Evolutionary conservation across 192 early-diverging fungal genomes (phyloP), one percentile per base, ranked within the genome.

Genomic region (Obelidium mucronatum): DNA sequence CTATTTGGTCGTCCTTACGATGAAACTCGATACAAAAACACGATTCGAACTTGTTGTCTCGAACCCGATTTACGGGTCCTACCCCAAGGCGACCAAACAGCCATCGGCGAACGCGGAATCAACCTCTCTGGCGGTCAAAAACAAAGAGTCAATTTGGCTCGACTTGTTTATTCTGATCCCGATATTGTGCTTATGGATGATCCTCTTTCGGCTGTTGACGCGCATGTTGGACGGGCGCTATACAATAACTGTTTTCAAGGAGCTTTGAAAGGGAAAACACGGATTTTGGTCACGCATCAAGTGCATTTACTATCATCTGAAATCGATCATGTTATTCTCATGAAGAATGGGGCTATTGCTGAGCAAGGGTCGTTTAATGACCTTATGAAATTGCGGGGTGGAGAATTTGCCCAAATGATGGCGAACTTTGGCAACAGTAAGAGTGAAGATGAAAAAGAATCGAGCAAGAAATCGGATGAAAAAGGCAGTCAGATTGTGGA

Each of bases 221-320:
- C 84, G 4, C 85, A 88, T 48, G 89, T 90, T 67, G 87, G 90
- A 52, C 61, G 73, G 39, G 86, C 91, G 74, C 85, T 95, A 22
- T 91, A 96, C 87, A 85, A 94, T 65, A 79, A 88, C 26, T 94
- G 90, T 61, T 91, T 94, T 75, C 83, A 84, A 4, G 90, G 89
- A 0, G 30, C 88, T 13, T 78, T 96, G 51, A 82, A 78, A 2
- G 88, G 83, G 58, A 95, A 94, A 86, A 92, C 95, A 3, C 85
- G 95, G 24, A 71, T 98, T 19, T 75, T 98, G 64, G 92, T 95
- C 2, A 96, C 95, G 0, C 94, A 97, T 79, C 87, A 90, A 59
- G 82, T 95, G 1, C 87, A 92, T 66, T 81, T 91, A 56, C 73
- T 98, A 65, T 91, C 92, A 0, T 89, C 89, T 1, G 78, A 86